Evolutionary conservation across 2,329 filamentous ascomycete genomes (phyloP).

Genomic region (Penicillium glabrum): DNA sequence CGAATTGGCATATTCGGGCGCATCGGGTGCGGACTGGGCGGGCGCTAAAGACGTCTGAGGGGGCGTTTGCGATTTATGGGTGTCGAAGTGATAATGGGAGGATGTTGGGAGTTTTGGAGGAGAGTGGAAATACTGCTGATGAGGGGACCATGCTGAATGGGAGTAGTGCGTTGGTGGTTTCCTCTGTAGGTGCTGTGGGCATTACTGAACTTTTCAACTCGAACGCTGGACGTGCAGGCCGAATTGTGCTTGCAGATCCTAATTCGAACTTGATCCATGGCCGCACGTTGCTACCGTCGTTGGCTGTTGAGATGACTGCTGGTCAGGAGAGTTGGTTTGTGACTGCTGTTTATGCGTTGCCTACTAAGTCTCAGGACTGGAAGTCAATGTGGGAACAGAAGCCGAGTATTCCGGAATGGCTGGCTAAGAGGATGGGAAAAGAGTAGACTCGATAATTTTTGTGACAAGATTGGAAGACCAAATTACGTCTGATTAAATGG

Average conservation of each 20-base stretch:
- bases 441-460: background rate
- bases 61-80: conserved; percentile 68
- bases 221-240: conserved; percentile 24
- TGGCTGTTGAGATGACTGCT: conserved; percentile 61
- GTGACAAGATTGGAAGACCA: background rate
- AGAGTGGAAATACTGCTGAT: background rate
- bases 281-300: conserved; percentile 68
- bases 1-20: conserved; percentile 42
- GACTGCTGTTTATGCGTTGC: conserved; percentile 70
- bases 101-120: conserved; percentile 45
- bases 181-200: conserved; percentile 52
- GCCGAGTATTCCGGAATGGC: conserved; percentile 62
- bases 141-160: conserved; percentile 36
- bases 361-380: conserved; percentile 53
- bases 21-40: conserved; percentile 46
- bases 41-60: conserved; percentile 70
- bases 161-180: conserved; percentile 44
- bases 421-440: conserved; percentile 28
- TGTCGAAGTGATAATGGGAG: conserved; percentile 60
- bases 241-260: background rate
- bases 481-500: background rate
- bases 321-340: conserved; percentile 66
- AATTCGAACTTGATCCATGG: conserved; percentile 66
- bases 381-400: conserved; percentile 61
- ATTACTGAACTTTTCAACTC: conserved; percentile 41